Conservation (phyloP, 2,329 filamentous ascomycete species). For the Nakataea oryzae region DNA sequence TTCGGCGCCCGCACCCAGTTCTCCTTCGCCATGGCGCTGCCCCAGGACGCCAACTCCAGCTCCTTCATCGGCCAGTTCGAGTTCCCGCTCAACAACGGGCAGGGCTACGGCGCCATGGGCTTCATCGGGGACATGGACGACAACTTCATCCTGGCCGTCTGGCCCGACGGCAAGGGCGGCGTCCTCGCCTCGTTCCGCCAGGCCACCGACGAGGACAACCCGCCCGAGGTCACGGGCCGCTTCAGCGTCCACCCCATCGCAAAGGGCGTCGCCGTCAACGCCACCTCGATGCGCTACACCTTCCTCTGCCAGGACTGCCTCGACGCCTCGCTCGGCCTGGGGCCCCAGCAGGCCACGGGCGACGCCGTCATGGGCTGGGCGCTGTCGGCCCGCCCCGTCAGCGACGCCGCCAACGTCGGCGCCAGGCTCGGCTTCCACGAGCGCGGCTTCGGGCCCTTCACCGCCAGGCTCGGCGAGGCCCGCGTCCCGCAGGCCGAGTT, state of each 20-base stretch:
- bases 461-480: conserved; percentile 17
- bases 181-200: conserved; percentile 32
- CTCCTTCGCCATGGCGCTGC: conserved; percentile 31
- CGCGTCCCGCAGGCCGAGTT: conserved; percentile 22
- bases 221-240: conserved; percentile 28
- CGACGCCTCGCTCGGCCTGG: conserved; percentile 16
- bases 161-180: conserved; percentile 25
- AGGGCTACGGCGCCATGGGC: conserved; percentile 34
- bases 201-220: conserved; percentile 28
- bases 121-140: conserved; percentile 32
- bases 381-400: conserved; percentile 14
- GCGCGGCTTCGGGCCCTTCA: conserved; percentile 18
- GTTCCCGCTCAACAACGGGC: conserved; percentile 25
- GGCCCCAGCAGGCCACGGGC: conserved; percentile 11
- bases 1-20: conserved; percentile 26
- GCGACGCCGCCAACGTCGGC: conserved; percentile 12
- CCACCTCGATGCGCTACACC: conserved; percentile 30
- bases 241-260: conserved; percentile 28
- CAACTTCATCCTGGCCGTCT: conserved; percentile 31
- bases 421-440: conserved; percentile 20
- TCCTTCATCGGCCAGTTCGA: conserved; percentile 37
- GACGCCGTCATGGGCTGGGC: conserved; percentile 25
- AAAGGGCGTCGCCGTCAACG: conserved; percentile 30
- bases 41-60: conserved; percentile 19
- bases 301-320: conserved; percentile 31